phyloP scores from a whole-genome alignment of 1,284 basidiomycete species.

The Boletus mariae region DNA sequence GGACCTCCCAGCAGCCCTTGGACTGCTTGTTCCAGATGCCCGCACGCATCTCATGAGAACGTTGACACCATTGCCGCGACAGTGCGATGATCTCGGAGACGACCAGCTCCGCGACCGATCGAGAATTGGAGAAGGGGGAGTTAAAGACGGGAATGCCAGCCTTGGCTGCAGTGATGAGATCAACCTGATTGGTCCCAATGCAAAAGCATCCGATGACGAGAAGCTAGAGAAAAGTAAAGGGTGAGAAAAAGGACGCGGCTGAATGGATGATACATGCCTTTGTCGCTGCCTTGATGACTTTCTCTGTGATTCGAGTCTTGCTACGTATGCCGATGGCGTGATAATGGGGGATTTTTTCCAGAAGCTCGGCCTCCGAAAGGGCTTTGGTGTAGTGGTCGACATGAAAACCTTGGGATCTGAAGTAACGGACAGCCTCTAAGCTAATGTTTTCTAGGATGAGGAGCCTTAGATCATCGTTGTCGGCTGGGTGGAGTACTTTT shows the following conservation, averaged over 20 bases:
- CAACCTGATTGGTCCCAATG: slow-evolving; percentile 99
- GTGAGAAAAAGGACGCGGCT: slow-evolving; percentile 4
- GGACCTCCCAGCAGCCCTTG: slow-evolving; percentile 96
- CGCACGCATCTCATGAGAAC: slow-evolving; percentile 81
- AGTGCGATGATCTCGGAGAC: slow-evolving; percentile 92
- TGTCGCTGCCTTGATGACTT: slow-evolving; percentile 81
- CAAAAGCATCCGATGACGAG: slow-evolving; percentile 99
- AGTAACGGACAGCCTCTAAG: slow-evolving; percentile 80
- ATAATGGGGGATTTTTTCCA: slow-evolving; percentile 84
- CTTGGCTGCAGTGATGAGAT: slow-evolving; percentile 79
- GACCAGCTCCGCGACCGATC: slow-evolving; percentile 98
- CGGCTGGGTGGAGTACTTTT: slow-evolving; percentile 71
- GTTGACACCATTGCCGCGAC: slow-evolving; percentile 92
- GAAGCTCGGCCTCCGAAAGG: slow-evolving; percentile 89
- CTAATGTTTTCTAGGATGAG: slow-evolving; percentile 96
- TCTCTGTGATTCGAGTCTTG: slow-evolving; percentile 94
- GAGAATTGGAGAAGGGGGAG: slow-evolving; percentile 99
- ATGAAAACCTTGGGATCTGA: slow-evolving; percentile 85
- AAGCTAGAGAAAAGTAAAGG: slow-evolving; percentile 51
- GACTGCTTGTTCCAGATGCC: slow-evolving; percentile 99
- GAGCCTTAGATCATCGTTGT: slow-evolving; percentile 73
- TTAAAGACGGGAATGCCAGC: slow-evolving; percentile 99
- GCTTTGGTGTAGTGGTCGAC: slow-evolving; percentile 90
- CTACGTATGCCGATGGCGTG: slow-evolving; percentile 95
- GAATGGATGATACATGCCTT: slow-evolving; percentile 49